These are phyloP conservation scores for Xylaria telfairii DNA, from an alignment of 495 filamentous ascomycete genomes.

Conservation along the genomic window DNA sequence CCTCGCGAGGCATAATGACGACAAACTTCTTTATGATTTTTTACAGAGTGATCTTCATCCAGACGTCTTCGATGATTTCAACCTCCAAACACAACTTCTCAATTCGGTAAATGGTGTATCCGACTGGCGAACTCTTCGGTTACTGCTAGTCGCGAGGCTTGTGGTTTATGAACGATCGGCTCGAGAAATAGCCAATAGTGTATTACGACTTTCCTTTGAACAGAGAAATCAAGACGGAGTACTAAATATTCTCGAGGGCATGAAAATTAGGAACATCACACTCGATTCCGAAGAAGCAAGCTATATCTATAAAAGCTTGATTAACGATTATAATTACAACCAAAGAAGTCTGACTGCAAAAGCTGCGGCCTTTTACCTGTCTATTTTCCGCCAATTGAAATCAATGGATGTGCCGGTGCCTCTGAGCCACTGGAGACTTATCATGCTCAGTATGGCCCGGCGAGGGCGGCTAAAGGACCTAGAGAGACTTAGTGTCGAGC, in stretches of 20 bases:
- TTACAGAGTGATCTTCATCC: conserved; percentile 76
- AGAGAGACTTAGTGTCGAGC: conserved; percentile 34
- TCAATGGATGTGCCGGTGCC: conserved; percentile 40
- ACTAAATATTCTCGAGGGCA: conserved; percentile 38
- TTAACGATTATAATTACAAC: conserved; percentile 26
- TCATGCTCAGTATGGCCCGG: conserved; percentile 42
- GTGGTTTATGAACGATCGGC: conserved; percentile 29
- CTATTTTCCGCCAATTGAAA: conserved; percentile 35
- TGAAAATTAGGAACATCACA: conserved; percentile 36
- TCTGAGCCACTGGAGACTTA: conserved; percentile 31
- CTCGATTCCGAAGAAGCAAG: conserved; percentile 29
- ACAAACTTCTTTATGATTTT: conserved; percentile 63
- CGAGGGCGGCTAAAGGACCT: conserved; percentile 39
- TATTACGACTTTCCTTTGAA: conserved; percentile 31
- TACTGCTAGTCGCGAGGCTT: conserved; percentile 39
- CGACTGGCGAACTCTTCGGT: conserved; percentile 40
- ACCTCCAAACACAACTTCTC: conserved; percentile 57
- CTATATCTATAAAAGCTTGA: conserved; percentile 31
- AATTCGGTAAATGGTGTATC: conserved; percentile 30
- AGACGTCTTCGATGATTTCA: conserved; percentile 69
- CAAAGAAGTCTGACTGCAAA: conserved; percentile 25
- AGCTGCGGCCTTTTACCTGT: conserved; percentile 33
- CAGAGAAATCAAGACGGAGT: conserved; percentile 30
- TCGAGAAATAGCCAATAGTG: conserved; percentile 32
- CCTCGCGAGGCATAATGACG: conserved; percentile 61